Evolutionary conservation across 805 yeast species (phyloP).

Genomic region (Kregervanrija fluxuum): DNA sequence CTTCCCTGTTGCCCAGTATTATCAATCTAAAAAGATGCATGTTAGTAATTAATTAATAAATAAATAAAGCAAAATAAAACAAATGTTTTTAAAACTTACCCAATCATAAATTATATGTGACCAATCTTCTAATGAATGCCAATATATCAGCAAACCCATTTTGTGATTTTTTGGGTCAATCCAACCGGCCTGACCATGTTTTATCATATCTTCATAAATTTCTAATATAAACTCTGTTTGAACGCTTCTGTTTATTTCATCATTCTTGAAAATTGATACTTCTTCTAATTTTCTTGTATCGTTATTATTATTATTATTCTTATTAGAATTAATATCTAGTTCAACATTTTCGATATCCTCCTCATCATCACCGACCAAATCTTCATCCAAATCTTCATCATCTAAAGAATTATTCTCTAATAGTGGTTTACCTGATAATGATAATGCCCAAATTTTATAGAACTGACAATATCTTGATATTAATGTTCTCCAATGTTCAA

Average conservation of each 20-base stretch:
- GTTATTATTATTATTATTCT: too few species aligned
- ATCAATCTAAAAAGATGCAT: constrained; percentile 30
- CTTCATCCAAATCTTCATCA: constrained; percentile 2
- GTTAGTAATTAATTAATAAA: neutral
- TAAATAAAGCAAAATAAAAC: constrained; percentile 11
- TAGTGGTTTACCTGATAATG: constrained; percentile 28
- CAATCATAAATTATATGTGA: constrained; percentile 53
- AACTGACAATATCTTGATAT: constrained; percentile 54
- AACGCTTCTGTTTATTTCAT: constrained; percentile 43
- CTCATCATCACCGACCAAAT: constrained; percentile 17
- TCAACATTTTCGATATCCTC: constrained; percentile 24
- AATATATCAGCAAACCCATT: constrained; percentile 48
- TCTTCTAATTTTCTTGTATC: constrained; percentile 3
- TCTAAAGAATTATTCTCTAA: constrained; percentile 3
- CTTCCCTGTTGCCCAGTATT: constrained; percentile 70
- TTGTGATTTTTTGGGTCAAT: constrained; percentile 38
- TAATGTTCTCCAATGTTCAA: constrained; percentile 68
- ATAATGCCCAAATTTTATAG: constrained; percentile 48
- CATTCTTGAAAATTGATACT: constrained; percentile 41
- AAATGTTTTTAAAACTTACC: constrained; percentile 25
- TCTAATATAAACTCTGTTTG: constrained; percentile 47
- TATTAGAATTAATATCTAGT: constrained; percentile 10
- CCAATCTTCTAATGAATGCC: constrained; percentile 70
- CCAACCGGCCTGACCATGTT: constrained; percentile 51
- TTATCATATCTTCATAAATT: constrained; percentile 52